Evolutionary conservation across 129 eudicot species (phyloP), one percentile per base, ranked within the genome.

Genomic region (Arctium minus): DNA sequence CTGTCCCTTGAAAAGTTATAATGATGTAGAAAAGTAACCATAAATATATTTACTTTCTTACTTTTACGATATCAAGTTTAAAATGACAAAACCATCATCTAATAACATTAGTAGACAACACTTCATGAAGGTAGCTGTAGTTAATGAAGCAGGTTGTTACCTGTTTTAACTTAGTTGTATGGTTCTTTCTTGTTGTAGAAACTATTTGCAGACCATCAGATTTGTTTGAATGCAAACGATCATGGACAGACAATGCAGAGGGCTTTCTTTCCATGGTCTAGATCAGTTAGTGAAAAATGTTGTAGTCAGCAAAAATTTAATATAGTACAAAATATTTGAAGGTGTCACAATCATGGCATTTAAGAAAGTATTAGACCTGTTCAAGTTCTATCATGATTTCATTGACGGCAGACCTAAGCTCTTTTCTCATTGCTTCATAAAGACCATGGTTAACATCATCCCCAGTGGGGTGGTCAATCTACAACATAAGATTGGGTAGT

Each of bases 381-480:
- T 92, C 88, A 84, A 91, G 86, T 77, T 90, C 97, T 79, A 85
- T 90, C 90, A 87, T 90, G 88, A 92, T 94, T 71, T 92, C 96
- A 29, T 92, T 87, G 81, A 90, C 96, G 79, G 96, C 93, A 85
- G 92, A 70, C 81, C 94, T 88, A 78, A 92, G 90, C 78, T 92
- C 97, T 79, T 91, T 91, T 78, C 86, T 74, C 94, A 92, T 89
- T 82, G 90, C 93, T 84, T 88, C 90, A 79, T 88, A 85, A 42
- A 88, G 67, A 70, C 85, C 94, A 80, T 79, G 79, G 76, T 85
- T 85, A 38, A 65, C 77, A 79, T 79, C 92, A 77, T 89, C 91
- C 44, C 86, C 85, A 46, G 80, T 75, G 31, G 92, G 93, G 74
- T 90, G 92, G 80, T 91, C 91, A 53, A 81, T 84, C 97, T 92